Evolutionary conservation across 2,329 filamentous ascomycete species (phyloP), one percentile per base, ranked within the genome.

Genomic region (Trichoderma gracile): DNA sequence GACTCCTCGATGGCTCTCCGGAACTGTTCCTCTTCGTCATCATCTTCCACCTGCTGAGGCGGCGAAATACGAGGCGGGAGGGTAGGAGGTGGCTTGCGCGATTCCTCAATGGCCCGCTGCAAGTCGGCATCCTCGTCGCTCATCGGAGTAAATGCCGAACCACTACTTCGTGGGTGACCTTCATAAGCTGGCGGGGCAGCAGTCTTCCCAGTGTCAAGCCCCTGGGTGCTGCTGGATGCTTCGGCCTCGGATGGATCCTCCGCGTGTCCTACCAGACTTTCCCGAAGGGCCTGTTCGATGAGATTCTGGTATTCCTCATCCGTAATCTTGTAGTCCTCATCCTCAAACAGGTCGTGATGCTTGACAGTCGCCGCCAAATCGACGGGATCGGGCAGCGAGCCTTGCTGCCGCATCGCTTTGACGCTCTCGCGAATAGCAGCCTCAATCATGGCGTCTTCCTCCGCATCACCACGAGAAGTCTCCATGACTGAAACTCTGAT

Each of bases 341-440:
- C 76, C 21, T 77, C 70, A 33, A 78, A 78, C 23, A 78, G 73
- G 10, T 68, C 72, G 3, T 69, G 65, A 19, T 75, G 68, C 55
- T 74, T 74, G 33, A 71, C 23, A 56, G 67, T 65, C 67, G 64
- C 1, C 8, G 19, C 21, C 15, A 63, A 19, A 65, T 55, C 52
- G 14, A 72, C 69, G 1, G 71, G 68, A 17, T 74, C 71, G 1
- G 69, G 69, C 9, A 73, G 66, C 52, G 70, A 71, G 4, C 69
- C 73, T 30, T 67, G 67, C 19, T 76, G 67, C 14, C 71, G 78
- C 67, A 84, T 77, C 42, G 90, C 87, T 15, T 78, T 79, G 17
- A 95, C 81, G 67, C 89, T 92, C 5, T 89, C 87, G 15, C 90
- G 82, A 57, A 96, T 89, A 1, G 91, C 91, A 21, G 85, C 81